These are phyloP conservation scores for Rhizopogon vinicolor DNA, from an alignment of 768 basidiomycete genomes.

Conservation along the genomic window DNA sequence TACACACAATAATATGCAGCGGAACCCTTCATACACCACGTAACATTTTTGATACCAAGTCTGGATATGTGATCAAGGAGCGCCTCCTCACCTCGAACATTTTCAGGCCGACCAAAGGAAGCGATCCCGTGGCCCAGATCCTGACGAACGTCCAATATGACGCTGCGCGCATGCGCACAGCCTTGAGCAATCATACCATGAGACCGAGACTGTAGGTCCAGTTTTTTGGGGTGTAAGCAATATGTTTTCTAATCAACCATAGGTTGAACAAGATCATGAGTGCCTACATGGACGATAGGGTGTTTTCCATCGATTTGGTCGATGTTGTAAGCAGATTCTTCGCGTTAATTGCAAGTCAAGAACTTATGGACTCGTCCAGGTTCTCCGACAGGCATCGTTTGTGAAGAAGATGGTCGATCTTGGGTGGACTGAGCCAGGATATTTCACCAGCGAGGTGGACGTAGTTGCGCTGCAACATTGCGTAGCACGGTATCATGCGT, in stretches of 20 bases:
- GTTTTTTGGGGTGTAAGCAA: neutral
- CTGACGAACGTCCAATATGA: conserved; percentile 7
- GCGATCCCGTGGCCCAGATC: neutral
- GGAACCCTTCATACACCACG: conserved; percentile 28
- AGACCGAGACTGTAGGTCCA: conserved; percentile 17
- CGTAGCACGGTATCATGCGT: conserved; percentile 58
- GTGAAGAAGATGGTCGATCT: conserved; percentile 49
- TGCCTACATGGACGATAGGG: conserved; percentile 45
- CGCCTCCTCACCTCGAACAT: conserved; percentile 2
- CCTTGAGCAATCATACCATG: conserved; percentile 4
- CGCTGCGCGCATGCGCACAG: neutral
- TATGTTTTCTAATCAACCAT: neutral
- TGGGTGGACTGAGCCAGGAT: conserved; percentile 42
- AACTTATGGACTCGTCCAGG: conserved; percentile 21
- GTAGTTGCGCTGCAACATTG: conserved; percentile 42
- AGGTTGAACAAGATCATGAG: conserved; percentile 35
- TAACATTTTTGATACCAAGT: conserved; percentile 7
- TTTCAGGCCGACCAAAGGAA: neutral
- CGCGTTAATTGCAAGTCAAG: neutral
- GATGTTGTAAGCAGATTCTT: conserved; percentile 39
- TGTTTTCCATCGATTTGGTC: conserved; percentile 52
- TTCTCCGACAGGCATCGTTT: conserved; percentile 52
- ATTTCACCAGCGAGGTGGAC: conserved; percentile 33
- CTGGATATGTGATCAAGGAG: conserved; percentile 21
- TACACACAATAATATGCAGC: conserved; percentile 10